phyloP scores from a whole-genome alignment of 768 basidiomycete genomes.

The Leccinum ochraceum region DNA sequence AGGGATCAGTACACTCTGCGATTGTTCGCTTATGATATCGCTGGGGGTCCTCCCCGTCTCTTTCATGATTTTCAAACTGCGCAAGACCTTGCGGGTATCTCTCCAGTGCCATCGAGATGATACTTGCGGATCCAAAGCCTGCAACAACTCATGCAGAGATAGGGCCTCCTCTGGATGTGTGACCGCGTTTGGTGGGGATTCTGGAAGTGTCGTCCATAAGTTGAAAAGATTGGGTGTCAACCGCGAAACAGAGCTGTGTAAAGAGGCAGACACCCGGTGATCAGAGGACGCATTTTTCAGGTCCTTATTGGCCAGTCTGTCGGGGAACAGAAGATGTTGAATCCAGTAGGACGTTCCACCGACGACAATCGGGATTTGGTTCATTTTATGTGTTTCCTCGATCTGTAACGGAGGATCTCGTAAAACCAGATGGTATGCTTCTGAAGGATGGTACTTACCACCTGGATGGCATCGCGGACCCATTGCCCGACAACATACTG shows the following conservation, averaged over 20 bases:
- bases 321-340: constrained; percentile 91
- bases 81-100: constrained; percentile 87
- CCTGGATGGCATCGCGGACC: constrained; percentile 76
- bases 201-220: constrained; percentile 60
- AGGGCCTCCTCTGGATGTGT: constrained; percentile 57
- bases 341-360: constrained; percentile 99
- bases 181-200: constrained; percentile 56
- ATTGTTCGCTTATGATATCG: constrained; percentile 67
- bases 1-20: constrained; percentile 43
- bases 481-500: constrained; percentile 88
- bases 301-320: constrained; percentile 50
- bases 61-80: constrained; percentile 76
- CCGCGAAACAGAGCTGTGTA: constrained; percentile 43
- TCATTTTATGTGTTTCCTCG: constrained; percentile 61
- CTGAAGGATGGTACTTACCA: constrained; percentile 50
- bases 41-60: constrained; percentile 65
- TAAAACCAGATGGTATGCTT: constrained; percentile 1
- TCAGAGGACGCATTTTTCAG: constrained; percentile 6
- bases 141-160: constrained; percentile 65
- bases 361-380: constrained; percentile 82
- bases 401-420: constrained; percentile 49
- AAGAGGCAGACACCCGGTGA: constrained; percentile 34
- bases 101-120: constrained; percentile 94
- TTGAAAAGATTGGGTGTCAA: constrained; percentile 49
- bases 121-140: constrained; percentile 66